A percentile compares a stretch with the other conserved stretches of the same genome.
Conservation (phyloP, 257 asterid species). For the Fraxinus cuspidata region DNA sequence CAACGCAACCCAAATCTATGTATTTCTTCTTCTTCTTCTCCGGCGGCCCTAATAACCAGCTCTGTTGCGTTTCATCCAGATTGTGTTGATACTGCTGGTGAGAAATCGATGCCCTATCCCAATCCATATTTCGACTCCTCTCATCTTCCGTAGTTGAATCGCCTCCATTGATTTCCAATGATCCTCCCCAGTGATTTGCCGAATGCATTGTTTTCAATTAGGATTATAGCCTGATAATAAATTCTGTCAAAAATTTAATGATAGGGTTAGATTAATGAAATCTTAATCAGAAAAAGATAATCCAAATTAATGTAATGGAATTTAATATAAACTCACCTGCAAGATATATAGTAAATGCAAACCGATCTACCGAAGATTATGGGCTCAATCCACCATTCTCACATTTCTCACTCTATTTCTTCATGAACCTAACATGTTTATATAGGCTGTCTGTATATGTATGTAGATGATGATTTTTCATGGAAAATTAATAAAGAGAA, state of each 20-base stretch:
- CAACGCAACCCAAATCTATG: constrained; percentile 76
- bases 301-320: constrained; percentile 13
- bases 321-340: background rate
- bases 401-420: background rate
- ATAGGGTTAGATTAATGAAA: constrained; percentile 35
- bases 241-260: constrained; percentile 1
- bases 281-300: constrained; percentile 9
- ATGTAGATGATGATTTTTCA: background rate
- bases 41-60: constrained; percentile 81
- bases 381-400: background rate
- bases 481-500: constrained; percentile 11
- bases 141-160: constrained; percentile 56
- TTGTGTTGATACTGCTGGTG: constrained; percentile 37
- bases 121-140: constrained; percentile 47
- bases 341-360: background rate
- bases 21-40: constrained; percentile 70
- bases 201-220: constrained; percentile 38
- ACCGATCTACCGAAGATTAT: background rate
- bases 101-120: constrained; percentile 64
- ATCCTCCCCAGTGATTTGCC: constrained; percentile 84
- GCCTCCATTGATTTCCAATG: constrained; percentile 59
- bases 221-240: constrained; percentile 4
- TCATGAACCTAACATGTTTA: constrained; percentile 1
- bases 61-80: constrained; percentile 79
- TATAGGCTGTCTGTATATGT: background rate